Base-by-base conservation (phyloP, 495 filamentous ascomycete genomes). In the Cercophora sp. region DNA sequence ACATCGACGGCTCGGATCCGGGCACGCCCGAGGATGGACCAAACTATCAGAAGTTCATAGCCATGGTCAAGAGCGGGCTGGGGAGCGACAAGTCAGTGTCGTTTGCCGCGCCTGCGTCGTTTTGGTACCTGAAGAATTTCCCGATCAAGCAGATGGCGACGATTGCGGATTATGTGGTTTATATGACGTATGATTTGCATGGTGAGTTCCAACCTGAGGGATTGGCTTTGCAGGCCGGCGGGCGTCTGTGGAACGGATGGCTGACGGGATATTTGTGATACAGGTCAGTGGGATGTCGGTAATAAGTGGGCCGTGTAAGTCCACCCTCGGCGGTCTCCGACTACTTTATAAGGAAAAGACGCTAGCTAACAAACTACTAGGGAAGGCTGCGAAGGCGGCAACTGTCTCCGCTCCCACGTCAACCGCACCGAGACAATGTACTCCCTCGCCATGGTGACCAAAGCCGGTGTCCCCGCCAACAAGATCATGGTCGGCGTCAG, bases 391-490 rank as follows among this genome's bases (percentile, higher is more conserved):
- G 22, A 48, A 1, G 35, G 20, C 1, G 69, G 74, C 16, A 72
- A 69, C 50, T 73, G 70, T 52, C 64, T 74, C 5, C 58, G 70
- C n/a, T 67, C 61, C 11, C 71, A 77, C 46, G 67, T 74, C 34
- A 77, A 77, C 52, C n/a, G 49, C 18, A 76, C 74, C 5, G 73
- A 78, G 58, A 76, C 70, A 2, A 43, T 53, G 25, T 44, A 62
- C 25, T 59, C 68, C 1, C 57, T 79, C 0, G 48, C 65, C 11
- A 75, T 79, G 70, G 39, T 77, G 13, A 79, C 76, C 18, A 79
- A 79, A 53, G 73, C 73, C 3, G 75, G 75, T 20, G 72, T 77
- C 1, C 66, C 64, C 0, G 44, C 66, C 1, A 66, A 61, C 37
- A 75, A 68, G 49, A 51, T 78, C 23, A 24, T 69, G 4, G 67